Percentiles rank a stretch among this genome's conserved stretches.
Conservation (phyloP, 2,329 filamentous ascomycete genomes). For the Alternaria burnsii region DNA sequence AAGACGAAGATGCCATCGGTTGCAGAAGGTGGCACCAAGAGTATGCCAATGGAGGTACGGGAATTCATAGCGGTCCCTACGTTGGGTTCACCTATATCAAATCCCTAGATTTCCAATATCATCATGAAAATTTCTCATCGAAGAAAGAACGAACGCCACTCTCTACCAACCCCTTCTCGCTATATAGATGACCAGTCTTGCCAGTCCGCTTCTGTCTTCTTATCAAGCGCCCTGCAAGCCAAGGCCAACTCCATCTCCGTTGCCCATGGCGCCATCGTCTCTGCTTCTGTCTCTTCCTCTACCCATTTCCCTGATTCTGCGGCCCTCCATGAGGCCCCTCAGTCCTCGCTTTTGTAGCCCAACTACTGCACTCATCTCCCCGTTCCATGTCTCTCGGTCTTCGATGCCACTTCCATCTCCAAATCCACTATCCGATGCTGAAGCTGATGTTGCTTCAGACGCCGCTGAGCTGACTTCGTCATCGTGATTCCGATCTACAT, state of each 20-base stretch:
- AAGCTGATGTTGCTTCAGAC: slow-evolving; percentile 40
- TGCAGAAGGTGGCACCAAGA: background rate
- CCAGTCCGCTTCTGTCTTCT: background rate
- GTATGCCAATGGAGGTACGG: too few species aligned
- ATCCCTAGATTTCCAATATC: slow-evolving; percentile 2
- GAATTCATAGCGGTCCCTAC: slow-evolving; percentile 1
- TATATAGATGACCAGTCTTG: slow-evolving; percentile 18
- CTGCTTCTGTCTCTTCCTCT: slow-evolving; percentile 47
- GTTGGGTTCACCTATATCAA: background rate
- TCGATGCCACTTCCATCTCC: slow-evolving; percentile 48
- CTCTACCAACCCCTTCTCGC: slow-evolving; percentile 16
- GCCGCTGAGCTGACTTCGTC: slow-evolving; percentile 49
- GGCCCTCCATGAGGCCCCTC: slow-evolving; percentile 91
- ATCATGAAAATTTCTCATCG: background rate
- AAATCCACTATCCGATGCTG: slow-evolving; percentile 43
- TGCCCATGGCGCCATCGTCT: slow-evolving; percentile 36
- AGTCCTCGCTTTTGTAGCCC: slow-evolving; percentile 93
- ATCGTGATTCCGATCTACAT: slow-evolving; percentile 48
- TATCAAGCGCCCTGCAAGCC: slow-evolving; percentile 35
- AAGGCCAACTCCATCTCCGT: slow-evolving; percentile 39
- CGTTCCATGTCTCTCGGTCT: slow-evolving; percentile 76
- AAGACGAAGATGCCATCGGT: background rate
- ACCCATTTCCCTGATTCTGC: slow-evolving; percentile 80
- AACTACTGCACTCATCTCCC: slow-evolving; percentile 87
- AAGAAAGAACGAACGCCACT: slow-evolving; percentile 7